Evolutionary conservation across 257 asterid genomes (phyloP), one percentile per base, ranked within the genome.

Genomic region (Buddleja alternifolia): DNA sequence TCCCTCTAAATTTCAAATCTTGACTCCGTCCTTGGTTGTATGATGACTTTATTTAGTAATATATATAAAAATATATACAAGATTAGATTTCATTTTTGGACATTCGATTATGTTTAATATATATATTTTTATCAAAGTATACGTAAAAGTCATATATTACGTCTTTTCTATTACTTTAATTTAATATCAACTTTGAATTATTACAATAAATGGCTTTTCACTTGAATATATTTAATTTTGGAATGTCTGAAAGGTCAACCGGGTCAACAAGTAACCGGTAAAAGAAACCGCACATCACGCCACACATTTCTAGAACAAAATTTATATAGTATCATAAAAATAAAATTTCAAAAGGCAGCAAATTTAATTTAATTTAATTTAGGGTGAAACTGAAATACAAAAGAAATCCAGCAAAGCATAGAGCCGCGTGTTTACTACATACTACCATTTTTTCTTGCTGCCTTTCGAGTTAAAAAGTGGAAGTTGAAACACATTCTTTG

Each of bases 251-350:
- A 40, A 21, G 10, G 0, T 9, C 1, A 50, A 72, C 73, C 60
- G 82, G 72, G 42, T 65, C 6, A 60, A 71, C 23, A 47, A 15
- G 80, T 77, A 59, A 39, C 71, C 58, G 70, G 80, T 69, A 66
- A 58, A 23, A 52, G 66, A 51, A 36, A 71, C 19, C 82, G 67
- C 76, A 53, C 48, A 67, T 75, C 75, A 73, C 79, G 79, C 84
- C 69, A 67, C 74, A 14, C 61, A 56, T 63, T 46, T 65, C 44
- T 66, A 69, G 53, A 71, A 69, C 17, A 9, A 17, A 45, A 52
- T 8, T 46, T 14, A n/a, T 14, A 0, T 3, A 8, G 21, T 19
- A 46, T 46, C 5, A 1, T 14, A 41, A 7, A 41, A 7, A 41
- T 41, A 7, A 41, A 7, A 41, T 8, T 41, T 8, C n/a, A 68